Evolutionary conservation across 1,284 basidiomycete genomes (phyloP).

Genomic region (Coniophora puteana): DNA sequence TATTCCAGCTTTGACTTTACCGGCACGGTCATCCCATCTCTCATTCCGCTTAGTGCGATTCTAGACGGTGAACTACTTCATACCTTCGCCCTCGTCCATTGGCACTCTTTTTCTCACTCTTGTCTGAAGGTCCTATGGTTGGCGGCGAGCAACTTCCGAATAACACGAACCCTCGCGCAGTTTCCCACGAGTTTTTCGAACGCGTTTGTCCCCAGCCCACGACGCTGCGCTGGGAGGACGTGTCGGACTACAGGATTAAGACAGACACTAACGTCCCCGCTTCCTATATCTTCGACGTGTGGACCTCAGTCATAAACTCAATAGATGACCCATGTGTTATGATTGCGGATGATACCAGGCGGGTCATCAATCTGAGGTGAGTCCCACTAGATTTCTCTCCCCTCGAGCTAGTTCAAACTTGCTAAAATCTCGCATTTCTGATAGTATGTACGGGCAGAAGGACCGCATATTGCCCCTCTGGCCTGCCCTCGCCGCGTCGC

Average conservation of each 20-base stretch:
- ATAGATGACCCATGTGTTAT: constrained; percentile 33
- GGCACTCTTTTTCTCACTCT: neutral
- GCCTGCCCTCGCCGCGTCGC: constrained; percentile 32
- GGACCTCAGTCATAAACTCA: constrained; percentile 28
- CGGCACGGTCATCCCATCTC: constrained; percentile 31
- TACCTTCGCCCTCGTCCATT: neutral
- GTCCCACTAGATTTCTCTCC: constrained; percentile 7
- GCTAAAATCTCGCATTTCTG: too few relatives aligned
- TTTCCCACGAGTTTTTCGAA: constrained; percentile 32
- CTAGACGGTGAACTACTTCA: constrained; percentile 21
- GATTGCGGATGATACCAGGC: constrained; percentile 19
- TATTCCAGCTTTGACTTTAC: constrained; percentile 19
- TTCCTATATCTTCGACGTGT: constrained; percentile 27
- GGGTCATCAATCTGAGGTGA: constrained; percentile 29
- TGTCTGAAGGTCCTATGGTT: constrained; percentile 33
- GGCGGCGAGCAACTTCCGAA: constrained; percentile 31
- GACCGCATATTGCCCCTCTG: constrained; percentile 31
- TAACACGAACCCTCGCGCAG: constrained; percentile 30
- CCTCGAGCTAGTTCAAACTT: neutral
- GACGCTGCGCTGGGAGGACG: constrained; percentile 22
- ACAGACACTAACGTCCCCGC: constrained; percentile 18
- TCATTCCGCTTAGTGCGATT: constrained; percentile 31
- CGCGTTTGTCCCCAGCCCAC: constrained; percentile 33
- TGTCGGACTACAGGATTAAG: constrained; percentile 22
- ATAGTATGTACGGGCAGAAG: constrained; percentile 32